Percentiles rank a stretch among this genome's conserved stretches.
phyloP scores from a whole-genome alignment of 768 basidiomycete genomes.

The Mycena polygramma region DNA sequence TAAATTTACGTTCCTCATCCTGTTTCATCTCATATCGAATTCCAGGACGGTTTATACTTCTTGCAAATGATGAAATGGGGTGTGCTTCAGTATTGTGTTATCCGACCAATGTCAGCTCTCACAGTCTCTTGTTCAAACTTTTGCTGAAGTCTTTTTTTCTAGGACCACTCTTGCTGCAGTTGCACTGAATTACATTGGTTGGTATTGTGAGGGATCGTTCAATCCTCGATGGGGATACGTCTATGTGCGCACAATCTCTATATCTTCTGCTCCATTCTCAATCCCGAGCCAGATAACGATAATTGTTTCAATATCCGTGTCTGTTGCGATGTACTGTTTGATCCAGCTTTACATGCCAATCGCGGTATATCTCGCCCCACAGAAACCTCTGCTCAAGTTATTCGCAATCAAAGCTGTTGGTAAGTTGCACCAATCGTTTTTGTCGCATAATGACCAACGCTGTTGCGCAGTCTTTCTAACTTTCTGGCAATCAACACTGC shows the following conservation, averaged over 20 bases:
- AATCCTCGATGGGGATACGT: constrained; percentile 76
- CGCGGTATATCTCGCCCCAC: constrained; percentile 64
- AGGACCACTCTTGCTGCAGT: constrained; percentile 74
- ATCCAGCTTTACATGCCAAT: constrained; percentile 78
- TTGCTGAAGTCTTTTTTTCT: not conserved
- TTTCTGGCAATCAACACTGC: constrained; percentile 80
- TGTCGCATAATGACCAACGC: not conserved
- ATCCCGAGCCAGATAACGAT: constrained; percentile 60
- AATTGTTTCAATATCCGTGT: constrained; percentile 77
- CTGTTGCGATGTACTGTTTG: constrained; percentile 83
- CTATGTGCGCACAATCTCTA: constrained; percentile 59
- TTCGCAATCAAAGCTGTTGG: constrained; percentile 82
- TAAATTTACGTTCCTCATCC: too few relatives aligned
- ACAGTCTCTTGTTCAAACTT: not conserved
- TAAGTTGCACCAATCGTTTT: constrained; percentile 44
- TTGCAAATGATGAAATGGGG: constrained; percentile 84
- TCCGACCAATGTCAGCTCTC: constrained; percentile 65
- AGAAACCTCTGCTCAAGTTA: constrained; percentile 75
- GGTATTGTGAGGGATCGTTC: constrained; percentile 84
- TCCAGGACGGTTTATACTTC: constrained; percentile 62
- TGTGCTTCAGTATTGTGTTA: constrained; percentile 79
- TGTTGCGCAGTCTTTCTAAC: constrained; percentile 70
- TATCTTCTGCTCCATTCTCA: not conserved
- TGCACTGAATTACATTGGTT: constrained; percentile 69
- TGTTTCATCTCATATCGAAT: not conserved